Base-by-base conservation (phyloP, 208 protist genomes). In the Trypanosoma vivax region DNA sequence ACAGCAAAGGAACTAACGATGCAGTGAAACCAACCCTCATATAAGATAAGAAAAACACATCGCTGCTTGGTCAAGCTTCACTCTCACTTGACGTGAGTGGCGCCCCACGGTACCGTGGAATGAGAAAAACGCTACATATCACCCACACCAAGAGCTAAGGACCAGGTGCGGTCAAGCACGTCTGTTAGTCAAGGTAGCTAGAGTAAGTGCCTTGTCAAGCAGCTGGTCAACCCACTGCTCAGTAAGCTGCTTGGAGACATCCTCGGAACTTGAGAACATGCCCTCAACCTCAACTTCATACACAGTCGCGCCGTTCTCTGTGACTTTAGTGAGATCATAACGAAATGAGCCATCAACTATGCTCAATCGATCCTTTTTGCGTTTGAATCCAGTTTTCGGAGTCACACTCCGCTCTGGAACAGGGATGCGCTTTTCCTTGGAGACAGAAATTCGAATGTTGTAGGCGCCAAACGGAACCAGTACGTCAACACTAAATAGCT, bases 261-360 rank as follows among this genome's bases (percentile, higher is more conserved):
- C 39, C 28, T 28, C 39, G 13, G 38, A 16, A 19, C 75, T 52
- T 14, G 19, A 60, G 28, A 82, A 79, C 5, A 72, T 52, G 6
- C 61, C 73, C 60, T 92, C 85, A 3, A 92, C 16, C 54, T 92
- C 85, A 28, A 92, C 80, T 45, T 92, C 85, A 41, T 65, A 85
- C 50, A 19, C 52, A 3, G 47, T 29, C 1, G 41, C 18, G 16
- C 41, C 28, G 1, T 70, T 37, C 18, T 64, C 50, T 13, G 27
- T 46, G 16, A 88, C 75, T 3, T 50, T 34, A 10, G 85, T 92
- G 29, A 84, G 38, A 59, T 85, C 85, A 60, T 89, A 92, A 47
- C 75, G 55, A 37, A 73, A 77, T 9, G 40, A 47, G 2, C 42
- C 70, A n/a, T 78, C 66, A 6, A 29, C 49, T 24, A 83, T 53